Evolutionary conservation across 2,329 filamentous ascomycete genomes (phyloP), one percentile per base, ranked within the genome.

Genomic region (Ceratocystiopsis brevicomis): DNA sequence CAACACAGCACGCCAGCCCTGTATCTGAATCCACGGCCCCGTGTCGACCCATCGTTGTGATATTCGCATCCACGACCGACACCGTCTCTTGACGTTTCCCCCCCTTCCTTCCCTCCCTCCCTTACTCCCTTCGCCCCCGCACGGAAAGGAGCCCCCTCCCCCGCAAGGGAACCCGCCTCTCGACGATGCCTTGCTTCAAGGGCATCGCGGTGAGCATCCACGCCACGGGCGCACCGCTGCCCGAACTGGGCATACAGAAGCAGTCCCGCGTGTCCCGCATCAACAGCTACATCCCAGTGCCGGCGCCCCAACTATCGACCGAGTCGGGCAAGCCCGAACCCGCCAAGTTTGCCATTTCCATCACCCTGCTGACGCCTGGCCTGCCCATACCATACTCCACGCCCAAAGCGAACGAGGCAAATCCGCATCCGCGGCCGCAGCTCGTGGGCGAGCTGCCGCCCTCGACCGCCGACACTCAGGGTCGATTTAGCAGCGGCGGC

Each of bases 191-290:
- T 67, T 96, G 87, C 76, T 98, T 96, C 69, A 93, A 96, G 69
- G 90, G 90, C 64, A 86, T 98, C 65, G 88, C 90, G 55, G 88
- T 96, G 59, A 93, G 84, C 72, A 92, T 96, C 61, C 90, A 98
- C 66, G 73, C 76, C 46, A 78, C 78, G 57, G 72, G 71, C 49
- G 67, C 85, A 53, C 87, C 90, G 51, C 76, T 98, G 51, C 71
- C 86, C 49, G 90, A 98, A 64, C 80, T 93, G 65, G 88, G 87
- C 55, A 81, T 96, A 53, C 88, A 96, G 66, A 90, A 86, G 59
- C 85, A 95, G 62, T 86, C 84, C 46, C 81, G 85, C 54, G 73
- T 85, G 50, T 87, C 84, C 49, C 81, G 90, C 56, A 95, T 98
- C 64, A 94, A 86, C 58, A 86, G 84, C 54, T 98, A 94, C 66